Percentiles rank a stretch among this genome's conserved stretches.
phyloP scores from a whole-genome alignment of 805 yeast genomes.

The Candida golubevii region DNA sequence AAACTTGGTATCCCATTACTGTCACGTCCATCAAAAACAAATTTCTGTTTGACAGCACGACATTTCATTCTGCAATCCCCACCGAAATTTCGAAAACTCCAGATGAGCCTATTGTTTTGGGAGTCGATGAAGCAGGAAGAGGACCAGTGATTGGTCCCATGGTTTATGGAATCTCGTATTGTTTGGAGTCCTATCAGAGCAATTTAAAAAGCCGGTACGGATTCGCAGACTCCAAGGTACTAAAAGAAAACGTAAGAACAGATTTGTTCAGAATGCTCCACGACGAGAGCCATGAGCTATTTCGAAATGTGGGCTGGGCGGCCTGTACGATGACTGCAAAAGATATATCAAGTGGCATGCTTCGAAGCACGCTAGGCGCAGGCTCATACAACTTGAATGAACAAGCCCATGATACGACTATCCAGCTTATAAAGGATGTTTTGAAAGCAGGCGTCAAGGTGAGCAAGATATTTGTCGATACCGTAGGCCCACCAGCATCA shows the following conservation, averaged over 20 bases:
- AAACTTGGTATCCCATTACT: constrained; percentile 34
- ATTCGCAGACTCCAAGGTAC: constrained; percentile 89
- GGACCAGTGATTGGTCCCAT: constrained; percentile 98
- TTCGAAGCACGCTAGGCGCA: constrained; percentile 47
- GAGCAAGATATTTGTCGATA: constrained; percentile 79
- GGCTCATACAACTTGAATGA: constrained; percentile 77
- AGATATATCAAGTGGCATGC: constrained; percentile 88
- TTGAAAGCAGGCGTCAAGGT: constrained; percentile 59
- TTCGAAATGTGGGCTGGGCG: constrained; percentile 76
- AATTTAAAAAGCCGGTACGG: constrained; percentile 55
- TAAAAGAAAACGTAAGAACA: constrained; percentile 68
- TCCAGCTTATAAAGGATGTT: constrained; percentile 65
- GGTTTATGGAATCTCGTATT: constrained; percentile 91
- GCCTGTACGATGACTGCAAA: constrained; percentile 79
- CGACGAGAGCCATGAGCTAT: constrained; percentile 38
- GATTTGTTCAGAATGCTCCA: constrained; percentile 59
- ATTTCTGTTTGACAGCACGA: constrained; percentile 35
- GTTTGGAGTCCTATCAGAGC: constrained; percentile 49
- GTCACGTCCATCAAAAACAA: constrained; percentile 25
- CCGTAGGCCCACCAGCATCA: constrained; percentile 91
- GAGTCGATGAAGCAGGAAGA: constrained; percentile 98
- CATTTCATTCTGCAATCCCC: constrained; percentile 53
- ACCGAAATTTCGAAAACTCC: constrained; percentile 24
- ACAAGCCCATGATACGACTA: constrained; percentile 95
- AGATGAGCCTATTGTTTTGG: constrained; percentile 52